phyloP scores from a whole-genome alignment of 2,329 filamentous ascomycete genomes.

The Dothideomycetes sp. region DNA sequence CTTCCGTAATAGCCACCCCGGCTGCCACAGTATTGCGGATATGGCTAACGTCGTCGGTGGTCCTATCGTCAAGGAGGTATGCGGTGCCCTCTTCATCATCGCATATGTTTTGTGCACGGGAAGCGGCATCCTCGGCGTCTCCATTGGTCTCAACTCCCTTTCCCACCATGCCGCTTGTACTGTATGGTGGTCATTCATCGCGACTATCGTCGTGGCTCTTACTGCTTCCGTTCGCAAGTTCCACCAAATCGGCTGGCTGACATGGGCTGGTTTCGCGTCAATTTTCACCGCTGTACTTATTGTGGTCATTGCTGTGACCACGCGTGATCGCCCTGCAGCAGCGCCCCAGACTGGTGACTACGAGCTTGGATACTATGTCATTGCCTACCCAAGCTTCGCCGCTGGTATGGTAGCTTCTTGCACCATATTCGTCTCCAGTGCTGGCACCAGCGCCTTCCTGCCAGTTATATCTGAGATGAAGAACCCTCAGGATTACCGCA shows the following conservation, averaged over 20 bases:
- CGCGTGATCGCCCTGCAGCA: conserved; percentile 45
- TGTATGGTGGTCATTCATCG: conserved; percentile 45
- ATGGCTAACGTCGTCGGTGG: conserved; percentile 50
- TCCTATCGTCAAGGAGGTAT: conserved; percentile 38
- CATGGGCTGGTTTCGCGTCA: conserved; percentile 48
- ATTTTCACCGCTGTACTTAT: conserved; percentile 41
- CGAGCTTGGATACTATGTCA: conserved; percentile 47
- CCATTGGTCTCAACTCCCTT: conserved; percentile 49
- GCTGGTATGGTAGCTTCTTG: conserved; percentile 46
- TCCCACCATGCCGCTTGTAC: conserved; percentile 49
- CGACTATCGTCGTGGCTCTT: conserved; percentile 37
- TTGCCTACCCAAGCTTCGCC: conserved; percentile 47
- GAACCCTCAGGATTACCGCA: conserved; percentile 47
- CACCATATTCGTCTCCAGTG: conserved; percentile 50
- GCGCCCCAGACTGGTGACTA: conserved; percentile 48
- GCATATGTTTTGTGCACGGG: conserved; percentile 47
- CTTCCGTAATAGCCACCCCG: conserved; percentile 39
- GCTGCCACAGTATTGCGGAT: conserved; percentile 44
- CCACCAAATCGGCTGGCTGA: conserved; percentile 50
- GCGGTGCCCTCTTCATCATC: conserved; percentile 45
- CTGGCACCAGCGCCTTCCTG: conserved; percentile 50
- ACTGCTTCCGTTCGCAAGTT: conserved; percentile 47
- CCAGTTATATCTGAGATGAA: conserved; percentile 57
- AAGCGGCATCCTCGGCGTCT: conserved; percentile 48
- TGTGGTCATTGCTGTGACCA: conserved; percentile 43